These are phyloP conservation scores for Suillus brevipes DNA, from an alignment of 768 basidiomycete species.

Conservation along the genomic window DNA sequence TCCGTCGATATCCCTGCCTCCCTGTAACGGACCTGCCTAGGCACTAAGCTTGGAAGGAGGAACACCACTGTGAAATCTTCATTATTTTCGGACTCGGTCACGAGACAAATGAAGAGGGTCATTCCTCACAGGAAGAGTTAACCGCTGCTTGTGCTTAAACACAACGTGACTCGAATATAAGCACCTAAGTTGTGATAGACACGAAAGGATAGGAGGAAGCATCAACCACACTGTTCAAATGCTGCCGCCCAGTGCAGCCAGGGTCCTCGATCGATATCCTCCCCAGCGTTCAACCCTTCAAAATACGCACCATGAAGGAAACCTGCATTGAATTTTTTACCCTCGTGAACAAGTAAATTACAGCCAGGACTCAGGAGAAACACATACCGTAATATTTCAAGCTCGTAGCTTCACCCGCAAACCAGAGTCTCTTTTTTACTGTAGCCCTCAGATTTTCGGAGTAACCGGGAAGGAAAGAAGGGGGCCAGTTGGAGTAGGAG, in stretches of 20 bases:
- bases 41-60: background rate
- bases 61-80: background rate
- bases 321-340: conserved; percentile 31
- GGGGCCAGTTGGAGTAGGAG: conserved; percentile 71
- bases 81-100: background rate
- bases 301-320: conserved; percentile 61
- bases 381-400: conserved; percentile 55
- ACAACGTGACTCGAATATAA: background rate
- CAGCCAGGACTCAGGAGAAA: background rate
- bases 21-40: background rate
- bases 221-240: conserved; percentile 30
- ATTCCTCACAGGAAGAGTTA: background rate
- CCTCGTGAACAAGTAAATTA: conserved; percentile 3
- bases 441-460: conserved; percentile 59
- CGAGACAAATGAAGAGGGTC: background rate
- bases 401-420: conserved; percentile 64
- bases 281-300: conserved; percentile 47
- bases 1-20: too few relatives aligned
- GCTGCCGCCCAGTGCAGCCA: conserved; percentile 27
- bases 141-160: too few relatives aligned
- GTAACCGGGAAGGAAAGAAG: conserved; percentile 54
- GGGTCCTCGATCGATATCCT: conserved; percentile 36
- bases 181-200: background rate
- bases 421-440: conserved; percentile 51
- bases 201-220: conserved; percentile 32